Evolutionary conservation across 2,329 filamentous ascomycete genomes (phyloP).

Genomic region (Hypoxylon sp.): DNA sequence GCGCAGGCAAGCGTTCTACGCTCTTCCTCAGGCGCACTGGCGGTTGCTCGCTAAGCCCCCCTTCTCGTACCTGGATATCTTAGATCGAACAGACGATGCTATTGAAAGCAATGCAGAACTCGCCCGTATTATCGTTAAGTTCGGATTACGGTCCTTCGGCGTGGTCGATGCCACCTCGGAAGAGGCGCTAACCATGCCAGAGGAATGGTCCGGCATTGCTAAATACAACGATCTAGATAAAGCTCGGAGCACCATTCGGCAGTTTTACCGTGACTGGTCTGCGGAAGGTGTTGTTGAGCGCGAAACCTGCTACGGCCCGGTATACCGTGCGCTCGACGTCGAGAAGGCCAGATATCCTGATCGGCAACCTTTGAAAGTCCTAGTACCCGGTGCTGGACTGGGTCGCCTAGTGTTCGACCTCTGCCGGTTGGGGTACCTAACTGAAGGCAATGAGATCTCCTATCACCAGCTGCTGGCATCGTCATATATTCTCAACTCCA

Average conservation of each 20-base stretch:
- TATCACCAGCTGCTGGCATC: conserved; percentile 96
- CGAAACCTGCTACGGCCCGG: conserved; percentile 80
- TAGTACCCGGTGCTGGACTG: conserved; percentile 91
- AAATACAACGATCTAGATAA: conserved; percentile 87
- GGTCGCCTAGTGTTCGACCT: conserved; percentile 92
- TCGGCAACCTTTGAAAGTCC: conserved; percentile 70
- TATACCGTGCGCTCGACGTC: conserved; percentile 74
- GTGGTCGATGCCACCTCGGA: conserved; percentile 57
- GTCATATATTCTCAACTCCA: conserved; percentile 80
- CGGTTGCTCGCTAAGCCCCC: conserved; percentile 84
- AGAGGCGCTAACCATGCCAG: conserved; percentile 64
- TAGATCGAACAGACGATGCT: conserved; percentile 85
- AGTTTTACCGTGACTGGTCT: conserved; percentile 97
- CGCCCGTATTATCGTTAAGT: conserved; percentile 81
- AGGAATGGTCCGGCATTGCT: conserved; percentile 78
- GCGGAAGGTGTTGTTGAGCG: conserved; percentile 81
- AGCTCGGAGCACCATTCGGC: conserved; percentile 89
- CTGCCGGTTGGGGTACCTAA: conserved; percentile 77
- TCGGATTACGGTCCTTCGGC: conserved; percentile 77
- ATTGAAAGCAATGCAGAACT: conserved; percentile 91
- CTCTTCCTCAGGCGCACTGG: conserved; percentile 87
- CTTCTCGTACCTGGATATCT: conserved; percentile 84
- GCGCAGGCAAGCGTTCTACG: conserved; percentile 92
- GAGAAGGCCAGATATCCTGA: conserved; percentile 58
- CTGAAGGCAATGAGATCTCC: conserved; percentile 95